Evolutionary conservation across 1,139 yeast genomes (phyloP).

Genomic region (Yamadazyma aaseri): DNA sequence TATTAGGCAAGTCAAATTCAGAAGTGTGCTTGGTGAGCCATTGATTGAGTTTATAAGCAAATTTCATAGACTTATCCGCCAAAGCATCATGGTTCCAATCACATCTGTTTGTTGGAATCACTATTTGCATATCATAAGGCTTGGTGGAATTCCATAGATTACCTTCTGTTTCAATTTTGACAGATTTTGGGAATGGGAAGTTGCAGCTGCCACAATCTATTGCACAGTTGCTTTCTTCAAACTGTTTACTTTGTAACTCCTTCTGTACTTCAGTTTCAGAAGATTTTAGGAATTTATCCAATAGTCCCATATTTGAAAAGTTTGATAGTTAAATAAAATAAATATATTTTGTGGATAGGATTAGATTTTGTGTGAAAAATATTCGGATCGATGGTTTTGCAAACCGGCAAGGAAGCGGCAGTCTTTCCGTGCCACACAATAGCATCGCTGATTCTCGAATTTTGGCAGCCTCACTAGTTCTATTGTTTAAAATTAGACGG

Average conservation of each 20-base stretch:
- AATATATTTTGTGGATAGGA: background rate
- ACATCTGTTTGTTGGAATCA: constrained; percentile 77
- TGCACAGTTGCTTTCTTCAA: constrained; percentile 44
- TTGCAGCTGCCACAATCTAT: constrained; percentile 52
- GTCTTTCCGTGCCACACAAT: no score
- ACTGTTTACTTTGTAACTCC: constrained; percentile 24
- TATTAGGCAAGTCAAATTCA: constrained; percentile 15
- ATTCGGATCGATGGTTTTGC: no score
- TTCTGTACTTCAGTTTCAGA: background rate
- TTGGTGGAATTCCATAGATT: constrained; percentile 71
- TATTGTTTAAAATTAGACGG: no score
- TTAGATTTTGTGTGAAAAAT: background rate
- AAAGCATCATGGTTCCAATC: constrained; percentile 86
- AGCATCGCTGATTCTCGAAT: no score
- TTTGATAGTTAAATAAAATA: background rate
- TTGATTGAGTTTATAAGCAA: constrained; percentile 47
- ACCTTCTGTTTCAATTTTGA: constrained; percentile 46
- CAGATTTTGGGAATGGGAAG: constrained; percentile 53
- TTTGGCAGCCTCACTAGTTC: no score
- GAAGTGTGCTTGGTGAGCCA: constrained; percentile 41
- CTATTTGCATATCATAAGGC: constrained; percentile 66
- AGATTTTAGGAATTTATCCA: constrained; percentile 1
- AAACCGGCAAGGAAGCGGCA: no score
- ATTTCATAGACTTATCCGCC: constrained; percentile 44
- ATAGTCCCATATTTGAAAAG: constrained; percentile 7